Evolutionary conservation across 2,329 filamentous ascomycete species (phyloP).

Genomic region (Neonectria ditissima): DNA sequence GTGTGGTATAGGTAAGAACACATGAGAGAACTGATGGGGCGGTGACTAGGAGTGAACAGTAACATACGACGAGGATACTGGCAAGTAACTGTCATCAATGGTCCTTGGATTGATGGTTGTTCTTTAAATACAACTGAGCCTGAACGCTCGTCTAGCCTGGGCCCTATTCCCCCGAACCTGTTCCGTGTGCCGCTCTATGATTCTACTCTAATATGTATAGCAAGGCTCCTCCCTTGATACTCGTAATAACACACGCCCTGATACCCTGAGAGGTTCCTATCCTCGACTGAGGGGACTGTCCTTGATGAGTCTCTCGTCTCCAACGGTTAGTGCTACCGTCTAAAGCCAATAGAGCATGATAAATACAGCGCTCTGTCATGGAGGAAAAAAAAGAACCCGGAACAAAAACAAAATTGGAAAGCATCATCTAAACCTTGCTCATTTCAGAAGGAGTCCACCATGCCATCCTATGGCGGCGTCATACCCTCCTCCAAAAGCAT

Average conservation of each 20-base stretch:
- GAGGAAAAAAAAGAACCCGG: constrained; percentile 4
- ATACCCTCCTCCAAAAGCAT: constrained; percentile 56
- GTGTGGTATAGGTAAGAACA: neutral
- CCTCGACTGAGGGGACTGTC: neutral
- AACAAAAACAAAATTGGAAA: constrained; percentile 9
- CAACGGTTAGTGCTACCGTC: neutral
- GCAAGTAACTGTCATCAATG: neutral
- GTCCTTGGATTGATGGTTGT: neutral
- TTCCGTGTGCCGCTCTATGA: neutral
- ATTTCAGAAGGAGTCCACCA: constrained; percentile 7
- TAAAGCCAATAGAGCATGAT: neutral
- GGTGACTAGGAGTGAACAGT: neutral
- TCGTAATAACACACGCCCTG: neutral
- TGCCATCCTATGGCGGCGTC: constrained; percentile 53
- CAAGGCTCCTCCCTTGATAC: neutral
- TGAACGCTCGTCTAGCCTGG: neutral
- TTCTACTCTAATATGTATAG: constrained; percentile 8
- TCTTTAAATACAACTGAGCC: neutral
- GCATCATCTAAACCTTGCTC: neutral
- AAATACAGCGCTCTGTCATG: constrained; percentile 15
- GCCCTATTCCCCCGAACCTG: neutral
- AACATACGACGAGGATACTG: neutral
- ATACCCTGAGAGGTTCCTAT: neutral
- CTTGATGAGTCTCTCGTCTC: neutral
- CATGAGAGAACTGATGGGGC: neutral